Evolutionary conservation across 2,329 filamentous ascomycete species (phyloP).

Genomic region (Epichloe festucae): DNA sequence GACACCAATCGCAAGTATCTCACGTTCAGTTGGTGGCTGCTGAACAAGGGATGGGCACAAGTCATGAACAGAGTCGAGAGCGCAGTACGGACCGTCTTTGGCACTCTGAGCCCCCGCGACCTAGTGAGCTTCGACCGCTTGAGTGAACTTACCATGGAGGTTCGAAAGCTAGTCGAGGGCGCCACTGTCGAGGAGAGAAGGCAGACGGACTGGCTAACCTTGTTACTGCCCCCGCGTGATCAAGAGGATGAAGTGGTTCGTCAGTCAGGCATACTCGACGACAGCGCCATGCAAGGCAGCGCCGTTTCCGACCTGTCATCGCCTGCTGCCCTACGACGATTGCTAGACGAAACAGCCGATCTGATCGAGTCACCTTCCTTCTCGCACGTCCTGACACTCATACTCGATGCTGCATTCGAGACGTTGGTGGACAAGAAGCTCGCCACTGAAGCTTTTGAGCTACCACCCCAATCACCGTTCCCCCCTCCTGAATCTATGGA

Average conservation of each 20-base stretch:
- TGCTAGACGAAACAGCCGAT: slow-evolving; percentile 92
- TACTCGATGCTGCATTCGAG: slow-evolving; percentile 81
- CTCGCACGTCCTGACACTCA: slow-evolving; percentile 67
- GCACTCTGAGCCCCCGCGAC: slow-evolving; percentile 77
- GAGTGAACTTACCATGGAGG: slow-evolving; percentile 66
- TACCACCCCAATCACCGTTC: slow-evolving; percentile 19
- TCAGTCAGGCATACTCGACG: slow-evolving; percentile 65
- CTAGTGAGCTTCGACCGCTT: slow-evolving; percentile 72
- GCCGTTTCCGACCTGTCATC: slow-evolving; percentile 31
- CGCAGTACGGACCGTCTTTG: slow-evolving; percentile 85
- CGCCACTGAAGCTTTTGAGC: slow-evolving; percentile 63
- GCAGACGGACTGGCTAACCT: slow-evolving; percentile 60
- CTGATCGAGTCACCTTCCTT: slow-evolving; percentile 91
- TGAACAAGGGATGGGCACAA: slow-evolving; percentile 80
- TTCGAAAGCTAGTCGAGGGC: slow-evolving; percentile 77
- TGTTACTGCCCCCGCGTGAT: slow-evolving; percentile 65
- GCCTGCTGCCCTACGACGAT: slow-evolving; percentile 55
- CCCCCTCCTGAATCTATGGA: slow-evolving; percentile 38
- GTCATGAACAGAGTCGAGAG: slow-evolving; percentile 68
- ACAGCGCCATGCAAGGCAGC: slow-evolving; percentile 24
- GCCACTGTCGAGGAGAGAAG: slow-evolving; percentile 26
- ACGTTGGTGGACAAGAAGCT: slow-evolving; percentile 74
- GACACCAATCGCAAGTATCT: slow-evolving; percentile 92
- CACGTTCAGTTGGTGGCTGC: slow-evolving; percentile 95
- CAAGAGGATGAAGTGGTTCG: slow-evolving; percentile 74